phyloP scores from a whole-genome alignment of 2,329 filamentous ascomycete species.

The Pseudocercospora cruenta region DNA sequence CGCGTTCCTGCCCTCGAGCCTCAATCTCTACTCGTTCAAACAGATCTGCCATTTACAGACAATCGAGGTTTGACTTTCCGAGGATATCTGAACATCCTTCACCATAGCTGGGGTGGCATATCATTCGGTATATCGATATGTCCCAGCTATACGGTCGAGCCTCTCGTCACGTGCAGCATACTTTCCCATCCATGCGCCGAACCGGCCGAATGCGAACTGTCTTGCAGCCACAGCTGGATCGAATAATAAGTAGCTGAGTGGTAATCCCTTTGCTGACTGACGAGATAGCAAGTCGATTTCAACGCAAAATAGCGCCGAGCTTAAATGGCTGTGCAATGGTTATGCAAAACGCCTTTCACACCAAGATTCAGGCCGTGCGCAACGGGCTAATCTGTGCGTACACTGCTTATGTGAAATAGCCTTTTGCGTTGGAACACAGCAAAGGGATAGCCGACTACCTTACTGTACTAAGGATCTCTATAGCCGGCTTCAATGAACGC shows the following conservation, averaged over 20 bases:
- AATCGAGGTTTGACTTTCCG: not conserved
- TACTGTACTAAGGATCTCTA: not conserved
- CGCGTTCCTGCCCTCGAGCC: not conserved
- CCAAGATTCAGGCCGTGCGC: too few species aligned
- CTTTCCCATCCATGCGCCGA: not conserved
- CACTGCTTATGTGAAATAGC: too few species aligned
- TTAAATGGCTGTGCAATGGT: too few species aligned
- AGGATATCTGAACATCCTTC: not conserved
- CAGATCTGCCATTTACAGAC: not conserved
- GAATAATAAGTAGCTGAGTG: not conserved
- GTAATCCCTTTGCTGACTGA: too few species aligned
- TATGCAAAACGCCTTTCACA: too few species aligned
- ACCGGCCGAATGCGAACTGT: not conserved
- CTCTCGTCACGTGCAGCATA: not conserved
- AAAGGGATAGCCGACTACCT: slow-evolving; percentile 6
- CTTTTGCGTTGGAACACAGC: too few species aligned
- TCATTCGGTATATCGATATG: not conserved
- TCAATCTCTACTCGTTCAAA: not conserved
- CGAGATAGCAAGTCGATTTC: too few species aligned
- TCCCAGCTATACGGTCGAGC: not conserved
- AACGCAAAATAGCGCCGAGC: too few species aligned
- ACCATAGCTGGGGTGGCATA: not conserved
- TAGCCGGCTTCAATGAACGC: slow-evolving; percentile 1
- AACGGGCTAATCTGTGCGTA: too few species aligned
- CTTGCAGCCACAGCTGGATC: not conserved